Base-by-base conservation (phyloP, 495 filamentous ascomycete species). In the Daldinia childiae region DNA sequence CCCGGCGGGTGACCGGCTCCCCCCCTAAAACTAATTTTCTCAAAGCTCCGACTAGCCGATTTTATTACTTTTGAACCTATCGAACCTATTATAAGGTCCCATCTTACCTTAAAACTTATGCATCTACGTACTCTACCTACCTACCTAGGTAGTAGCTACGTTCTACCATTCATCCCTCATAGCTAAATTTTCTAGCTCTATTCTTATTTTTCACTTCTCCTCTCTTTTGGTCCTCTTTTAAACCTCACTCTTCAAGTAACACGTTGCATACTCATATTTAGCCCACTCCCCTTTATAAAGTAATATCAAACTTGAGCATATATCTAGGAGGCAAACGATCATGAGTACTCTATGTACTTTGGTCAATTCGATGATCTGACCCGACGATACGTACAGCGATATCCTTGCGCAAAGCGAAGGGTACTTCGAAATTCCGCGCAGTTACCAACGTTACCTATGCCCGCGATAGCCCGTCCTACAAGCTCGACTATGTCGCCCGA, bases 401-500 rank as follows among this genome's bases (percentile, higher is more conserved):
- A 55, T 56, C 57, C 58, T 68, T 57, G 19, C 62, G 66, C 59
- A 65, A 62, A 59, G 38, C 24, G 55, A 56, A 65, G 24, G 50
- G 58, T 62, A 66, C 52, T 65, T 60, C 9, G 32, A 52, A 34
- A 61, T 61, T 36, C 57, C 34, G 39, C 70, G 70, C 64, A 65
- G 50, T 34, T 43, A 62, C 50, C 62, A 57, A 39, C 52, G 43
- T 73, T 43, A 66, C 69, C 69, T 75, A 77, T 77, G 52, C 36
- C 30, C 58, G 66, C 58, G 73, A 71, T 66, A 63, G 26, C 39
- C 63, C 58, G 27, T 41, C 36, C 48, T 54, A 34, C 65, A 68
- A 70, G 64, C 54, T 51, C 71, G 65, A 73, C 76, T 78, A 78
- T 78, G 76, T 69, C 76, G 73, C 69, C 76, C 30, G 60, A 56